Conservation (phyloP, 345 rosid species). For the Arabidopsis suecica region DNA sequence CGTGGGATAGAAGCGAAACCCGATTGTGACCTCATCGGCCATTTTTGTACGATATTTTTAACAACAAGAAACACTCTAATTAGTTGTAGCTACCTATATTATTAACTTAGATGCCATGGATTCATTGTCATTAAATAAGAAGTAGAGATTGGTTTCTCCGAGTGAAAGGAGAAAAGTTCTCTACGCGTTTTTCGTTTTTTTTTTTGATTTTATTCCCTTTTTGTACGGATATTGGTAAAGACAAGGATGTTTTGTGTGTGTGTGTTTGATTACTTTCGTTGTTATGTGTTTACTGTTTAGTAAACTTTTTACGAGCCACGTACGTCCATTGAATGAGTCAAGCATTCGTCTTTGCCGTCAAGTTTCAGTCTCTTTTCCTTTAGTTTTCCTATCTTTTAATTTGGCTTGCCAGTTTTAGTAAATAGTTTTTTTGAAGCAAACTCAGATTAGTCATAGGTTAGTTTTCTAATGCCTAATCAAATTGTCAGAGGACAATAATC, state of each 20-base stretch:
- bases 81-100: not conserved
- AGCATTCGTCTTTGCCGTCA: slow-evolving; percentile 30
- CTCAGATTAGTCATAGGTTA: not conserved
- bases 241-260: slow-evolving; percentile 13
- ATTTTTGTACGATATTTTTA: slow-evolving; percentile 14
- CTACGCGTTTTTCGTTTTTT: slow-evolving; percentile 22
- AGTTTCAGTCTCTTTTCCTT: slow-evolving; percentile 31
- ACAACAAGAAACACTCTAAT: not conserved
- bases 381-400: not conserved
- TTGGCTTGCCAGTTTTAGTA: not conserved
- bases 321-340: slow-evolving; percentile 38
- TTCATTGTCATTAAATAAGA: slow-evolving; percentile 37
- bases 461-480: not conserved
- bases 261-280: slow-evolving; percentile 23
- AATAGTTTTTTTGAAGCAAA: not conserved
- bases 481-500: not conserved
- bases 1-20: slow-evolving; percentile 89
- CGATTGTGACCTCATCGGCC: slow-evolving; percentile 52
- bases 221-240: slow-evolving; percentile 25
- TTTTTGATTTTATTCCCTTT: not conserved
- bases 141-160: slow-evolving; percentile 51
- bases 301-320: slow-evolving; percentile 34
- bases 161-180: slow-evolving; percentile 60
- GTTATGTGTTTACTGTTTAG: slow-evolving; percentile 22
- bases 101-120: not conserved